A percentile compares a stretch with the other conserved stretches of the same genome.
Conservation (phyloP, 352 stramenopile genomes). For the Blastocystis sp. region DNA sequence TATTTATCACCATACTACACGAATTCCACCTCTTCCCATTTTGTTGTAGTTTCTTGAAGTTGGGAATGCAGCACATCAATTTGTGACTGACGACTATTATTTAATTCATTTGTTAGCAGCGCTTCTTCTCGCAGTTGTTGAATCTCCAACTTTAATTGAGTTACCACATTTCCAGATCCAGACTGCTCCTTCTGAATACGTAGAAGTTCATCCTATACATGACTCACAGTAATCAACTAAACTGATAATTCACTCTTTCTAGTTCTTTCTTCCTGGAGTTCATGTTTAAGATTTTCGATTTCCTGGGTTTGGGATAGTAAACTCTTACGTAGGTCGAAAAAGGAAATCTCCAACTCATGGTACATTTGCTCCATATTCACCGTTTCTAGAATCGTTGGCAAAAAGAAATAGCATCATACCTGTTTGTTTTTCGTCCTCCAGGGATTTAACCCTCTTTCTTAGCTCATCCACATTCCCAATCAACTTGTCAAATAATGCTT, state of each 20-base stretch:
- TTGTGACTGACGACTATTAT: conserved; percentile 3
- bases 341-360: conserved; percentile 56
- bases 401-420: background rate
- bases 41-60: background rate
- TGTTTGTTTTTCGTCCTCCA: conserved; percentile 9
- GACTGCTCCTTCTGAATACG: conserved; percentile 45
- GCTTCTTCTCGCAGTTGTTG: conserved; percentile 43
- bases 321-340: conserved; percentile 40
- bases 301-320: background rate
- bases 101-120: conserved; percentile 43
- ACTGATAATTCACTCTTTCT: conserved; percentile 1
- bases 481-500: background rate
- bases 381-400: background rate
- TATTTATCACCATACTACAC: background rate
- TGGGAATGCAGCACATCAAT: background rate
- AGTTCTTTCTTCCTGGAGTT: conserved; percentile 23
- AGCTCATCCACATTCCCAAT: background rate
- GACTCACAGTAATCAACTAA: background rate
- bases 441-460: background rate
- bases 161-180: background rate
- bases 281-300: background rate
- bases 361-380: conserved; percentile 52
- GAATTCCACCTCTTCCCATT: background rate
- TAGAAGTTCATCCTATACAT: conserved; percentile 15
- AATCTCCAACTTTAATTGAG: conserved; percentile 31